A percentile compares a stretch with the other conserved stretches of the same genome.
These are phyloP conservation scores for Coniosporium tulheliwenetii DNA, from an alignment of 2,329 filamentous ascomycete genomes.

Conservation along the genomic window DNA sequence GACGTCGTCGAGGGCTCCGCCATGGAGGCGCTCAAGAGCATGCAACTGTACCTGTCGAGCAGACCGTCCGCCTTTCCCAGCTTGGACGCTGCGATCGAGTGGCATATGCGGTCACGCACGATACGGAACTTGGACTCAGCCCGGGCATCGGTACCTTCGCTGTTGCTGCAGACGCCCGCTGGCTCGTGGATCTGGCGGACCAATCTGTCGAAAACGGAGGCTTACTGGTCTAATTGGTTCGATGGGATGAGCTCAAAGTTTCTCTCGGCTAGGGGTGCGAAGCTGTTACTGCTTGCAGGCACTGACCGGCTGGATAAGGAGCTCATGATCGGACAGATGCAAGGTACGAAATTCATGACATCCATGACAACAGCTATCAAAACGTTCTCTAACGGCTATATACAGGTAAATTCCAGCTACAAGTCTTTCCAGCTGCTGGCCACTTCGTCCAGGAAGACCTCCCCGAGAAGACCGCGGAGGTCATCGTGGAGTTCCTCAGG, in stretches of 20 bases:
- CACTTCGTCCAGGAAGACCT: conserved; percentile 96
- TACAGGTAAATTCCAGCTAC: conserved; percentile 79
- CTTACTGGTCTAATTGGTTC: conserved; percentile 94
- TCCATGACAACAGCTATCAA: not conserved
- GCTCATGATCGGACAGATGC: conserved; percentile 92
- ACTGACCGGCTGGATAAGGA: conserved; percentile 85
- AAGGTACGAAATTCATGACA: conserved; percentile 40
- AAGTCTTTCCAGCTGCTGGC: conserved; percentile 86
- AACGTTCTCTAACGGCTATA: not conserved
- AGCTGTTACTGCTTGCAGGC: conserved; percentile 70
- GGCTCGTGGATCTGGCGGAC: conserved; percentile 67
- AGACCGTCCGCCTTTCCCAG: conserved; percentile 67
- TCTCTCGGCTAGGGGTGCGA: conserved; percentile 63
- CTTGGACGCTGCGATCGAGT: conserved; percentile 69
- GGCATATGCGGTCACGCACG: conserved; percentile 82
- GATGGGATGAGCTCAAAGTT: conserved; percentile 79
- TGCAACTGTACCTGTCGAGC: conserved; percentile 80
- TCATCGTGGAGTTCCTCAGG: conserved; percentile 79
- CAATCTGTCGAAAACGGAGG: conserved; percentile 65
- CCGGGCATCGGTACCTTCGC: conserved; percentile 67
- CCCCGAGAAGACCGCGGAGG: conserved; percentile 73
- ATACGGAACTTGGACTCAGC: conserved; percentile 75
- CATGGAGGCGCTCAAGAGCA: conserved; percentile 84
- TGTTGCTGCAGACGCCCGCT: conserved; percentile 36
- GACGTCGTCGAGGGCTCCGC: conserved; percentile 93